Conservation (phyloP, 345 rosid genomes). For the Leavenworthia alabamica region DNA sequence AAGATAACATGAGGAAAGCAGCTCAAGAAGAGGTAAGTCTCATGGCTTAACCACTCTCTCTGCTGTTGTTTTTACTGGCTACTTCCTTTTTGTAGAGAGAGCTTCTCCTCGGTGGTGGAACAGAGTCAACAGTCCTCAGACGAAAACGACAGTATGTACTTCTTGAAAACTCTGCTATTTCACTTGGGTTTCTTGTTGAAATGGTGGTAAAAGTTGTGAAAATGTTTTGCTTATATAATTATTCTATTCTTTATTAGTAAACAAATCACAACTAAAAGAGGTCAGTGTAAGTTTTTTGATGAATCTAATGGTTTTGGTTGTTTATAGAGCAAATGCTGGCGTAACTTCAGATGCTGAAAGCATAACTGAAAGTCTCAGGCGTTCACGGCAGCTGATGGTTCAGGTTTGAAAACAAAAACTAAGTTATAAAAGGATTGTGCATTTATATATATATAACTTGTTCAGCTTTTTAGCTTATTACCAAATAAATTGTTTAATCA, state of each 20-base stretch:
- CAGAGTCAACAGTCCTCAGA: conserved; percentile 78
- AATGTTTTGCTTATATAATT: background rate
- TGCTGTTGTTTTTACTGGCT: background rate
- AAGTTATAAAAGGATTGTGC: background rate
- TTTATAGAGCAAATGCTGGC: conserved; percentile 80
- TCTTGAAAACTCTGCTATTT: background rate
- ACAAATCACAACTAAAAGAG: background rate
- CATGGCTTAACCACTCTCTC: background rate
- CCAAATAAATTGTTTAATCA: background rate
- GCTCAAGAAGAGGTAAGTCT: conserved; percentile 68
- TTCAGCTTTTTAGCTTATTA: background rate
- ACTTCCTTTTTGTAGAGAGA: conserved; percentile 52
- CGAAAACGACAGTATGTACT: conserved; percentile 78
- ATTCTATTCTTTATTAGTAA: background rate
- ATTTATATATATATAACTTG: background rate
- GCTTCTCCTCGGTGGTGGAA: conserved; percentile 92
- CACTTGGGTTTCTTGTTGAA: background rate
- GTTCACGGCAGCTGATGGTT: conserved; percentile 90
- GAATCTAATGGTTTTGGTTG: background rate
- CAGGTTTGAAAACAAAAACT: conserved; percentile 49
- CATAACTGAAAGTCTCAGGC: conserved; percentile 94
- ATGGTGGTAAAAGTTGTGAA: background rate
- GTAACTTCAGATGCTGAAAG: conserved; percentile 95
- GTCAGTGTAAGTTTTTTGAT: background rate
- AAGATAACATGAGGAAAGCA: conserved; percentile 75